Evolutionary conservation across 2,329 filamentous ascomycete species (phyloP).

Genomic region (Penicillium frequentans): DNA sequence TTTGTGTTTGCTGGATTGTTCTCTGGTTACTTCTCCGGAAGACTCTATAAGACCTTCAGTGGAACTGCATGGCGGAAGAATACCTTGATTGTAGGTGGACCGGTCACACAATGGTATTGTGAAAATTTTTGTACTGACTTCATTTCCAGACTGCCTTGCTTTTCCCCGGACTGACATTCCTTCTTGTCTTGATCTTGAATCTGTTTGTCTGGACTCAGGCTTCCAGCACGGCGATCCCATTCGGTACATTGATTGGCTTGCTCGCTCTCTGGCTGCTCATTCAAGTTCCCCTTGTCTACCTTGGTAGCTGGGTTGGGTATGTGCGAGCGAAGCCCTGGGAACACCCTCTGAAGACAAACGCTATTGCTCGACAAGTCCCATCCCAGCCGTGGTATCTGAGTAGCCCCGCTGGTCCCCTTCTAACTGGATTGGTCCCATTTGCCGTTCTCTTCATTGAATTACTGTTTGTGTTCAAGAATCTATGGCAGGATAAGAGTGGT

Average conservation of each 20-base stretch:
- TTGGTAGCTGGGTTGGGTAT: constrained; percentile 76
- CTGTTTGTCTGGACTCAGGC: constrained; percentile 89
- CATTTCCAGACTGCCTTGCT: constrained; percentile 63
- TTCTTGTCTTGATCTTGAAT: constrained; percentile 75
- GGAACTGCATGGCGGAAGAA: constrained; percentile 75
- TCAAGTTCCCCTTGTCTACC: constrained; percentile 80
- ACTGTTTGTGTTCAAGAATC: constrained; percentile 79
- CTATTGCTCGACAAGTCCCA: constrained; percentile 72
- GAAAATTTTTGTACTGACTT: constrained; percentile 5
- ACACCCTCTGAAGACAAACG: constrained; percentile 75
- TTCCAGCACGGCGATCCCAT: constrained; percentile 82
- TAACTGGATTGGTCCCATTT: constrained; percentile 79
- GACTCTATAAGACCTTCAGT: constrained; percentile 80
- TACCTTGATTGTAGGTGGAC: constrained; percentile 57
- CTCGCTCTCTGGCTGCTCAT: constrained; percentile 79
- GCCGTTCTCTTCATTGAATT: constrained; percentile 87
- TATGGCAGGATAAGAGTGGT: constrained; percentile 88
- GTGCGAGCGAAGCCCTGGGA: constrained; percentile 68
- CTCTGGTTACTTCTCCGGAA: constrained; percentile 82
- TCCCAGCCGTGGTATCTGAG: constrained; percentile 73
- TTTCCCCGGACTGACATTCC: constrained; percentile 76
- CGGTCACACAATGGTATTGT: no score
- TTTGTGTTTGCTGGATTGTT: constrained; percentile 82
- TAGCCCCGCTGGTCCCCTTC: constrained; percentile 62
- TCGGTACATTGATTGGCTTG: constrained; percentile 73